Base-by-base conservation (phyloP, 108 stramenopile genomes). In the Cyclotella atomus region DNA sequence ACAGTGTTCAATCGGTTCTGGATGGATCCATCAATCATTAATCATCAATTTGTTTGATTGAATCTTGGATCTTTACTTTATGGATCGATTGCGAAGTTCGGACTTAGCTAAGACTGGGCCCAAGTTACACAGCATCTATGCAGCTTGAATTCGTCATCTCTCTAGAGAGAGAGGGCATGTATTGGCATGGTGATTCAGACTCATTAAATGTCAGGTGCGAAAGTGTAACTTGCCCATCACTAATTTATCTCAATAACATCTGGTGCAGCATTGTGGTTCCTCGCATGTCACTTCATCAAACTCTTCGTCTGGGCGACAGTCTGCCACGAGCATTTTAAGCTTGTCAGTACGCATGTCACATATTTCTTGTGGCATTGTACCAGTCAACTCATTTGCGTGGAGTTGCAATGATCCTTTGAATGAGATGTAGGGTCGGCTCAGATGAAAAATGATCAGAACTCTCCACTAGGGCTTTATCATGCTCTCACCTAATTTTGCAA, bases 351-450 rank as follows among this genome's bases (percentile, higher is more conserved):
- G 35, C 38, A 89, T 36, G 36, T 61, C 30, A 33, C 69, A 85
- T 44, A 89, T 44, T 38, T 83, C 83, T 8, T 74, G 57, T 28
- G 89, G 89, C 53, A 89, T 82, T 45, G 68, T 60, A 24, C 86
- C 86, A 28, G 65, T 73, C n/a, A 89, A 82, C 25, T 68, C 65
- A 43, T 83, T 83, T 0, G 74, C 70, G 20, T 74, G 71, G 9
- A 89, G 47, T 41, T 79, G 72, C n/a, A 89, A 63, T 19, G 73
- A 64, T 62, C 47, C 61, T 62, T 20, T 21, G 24, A 62, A 44
- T 41, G 21, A 2, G 17, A 21, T 20, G 36, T 1, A 62, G 28
- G 33, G 56, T 9, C n/a, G n/a, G n/a, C n/a, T n/a, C n/a, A n/a
- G n/a, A 15, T 10, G 2, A 62, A 3, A 19, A 43, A 1, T 17